These are phyloP conservation scores for Penicillium verrucosum DNA, from an alignment of 2,329 filamentous ascomycete genomes.

Conservation along the genomic window DNA sequence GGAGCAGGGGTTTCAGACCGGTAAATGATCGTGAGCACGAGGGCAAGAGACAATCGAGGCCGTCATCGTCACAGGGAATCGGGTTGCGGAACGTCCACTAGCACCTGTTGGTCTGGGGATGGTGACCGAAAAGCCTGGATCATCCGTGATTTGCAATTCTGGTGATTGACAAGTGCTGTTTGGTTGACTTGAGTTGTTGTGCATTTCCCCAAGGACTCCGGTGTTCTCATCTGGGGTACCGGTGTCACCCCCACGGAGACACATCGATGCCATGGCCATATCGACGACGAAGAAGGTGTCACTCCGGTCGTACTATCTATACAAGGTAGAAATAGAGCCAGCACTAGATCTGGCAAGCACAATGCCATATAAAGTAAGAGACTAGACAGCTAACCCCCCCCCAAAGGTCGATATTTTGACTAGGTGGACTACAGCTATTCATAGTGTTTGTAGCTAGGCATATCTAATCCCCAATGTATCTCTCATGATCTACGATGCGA, in stretches of 20 bases:
- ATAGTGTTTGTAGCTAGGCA: background rate
- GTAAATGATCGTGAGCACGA: background rate
- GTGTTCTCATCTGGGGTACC: background rate
- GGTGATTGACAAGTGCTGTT: background rate
- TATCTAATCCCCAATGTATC: too few relatives aligned
- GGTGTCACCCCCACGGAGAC: background rate
- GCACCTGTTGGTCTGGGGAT: background rate
- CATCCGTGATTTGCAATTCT: background rate
- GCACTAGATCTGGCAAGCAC: background rate
- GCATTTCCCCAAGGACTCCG: background rate
- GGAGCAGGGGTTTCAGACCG: background rate
- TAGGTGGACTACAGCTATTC: background rate
- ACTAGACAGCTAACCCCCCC: background rate
- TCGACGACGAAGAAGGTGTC: background rate
- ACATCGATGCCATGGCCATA: background rate
- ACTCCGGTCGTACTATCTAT: background rate
- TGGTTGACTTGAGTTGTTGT: background rate
- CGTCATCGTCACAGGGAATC: background rate
- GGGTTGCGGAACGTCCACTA: too few relatives aligned
- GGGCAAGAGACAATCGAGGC: background rate
- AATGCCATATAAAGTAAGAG: background rate
- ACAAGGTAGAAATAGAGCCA: background rate
- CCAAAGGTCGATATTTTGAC: background rate
- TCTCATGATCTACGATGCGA: background rate
- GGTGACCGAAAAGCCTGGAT: background rate